Evolutionary conservation across 2,329 filamentous ascomycete species (phyloP).

Genomic region (Fusarium palustre): DNA sequence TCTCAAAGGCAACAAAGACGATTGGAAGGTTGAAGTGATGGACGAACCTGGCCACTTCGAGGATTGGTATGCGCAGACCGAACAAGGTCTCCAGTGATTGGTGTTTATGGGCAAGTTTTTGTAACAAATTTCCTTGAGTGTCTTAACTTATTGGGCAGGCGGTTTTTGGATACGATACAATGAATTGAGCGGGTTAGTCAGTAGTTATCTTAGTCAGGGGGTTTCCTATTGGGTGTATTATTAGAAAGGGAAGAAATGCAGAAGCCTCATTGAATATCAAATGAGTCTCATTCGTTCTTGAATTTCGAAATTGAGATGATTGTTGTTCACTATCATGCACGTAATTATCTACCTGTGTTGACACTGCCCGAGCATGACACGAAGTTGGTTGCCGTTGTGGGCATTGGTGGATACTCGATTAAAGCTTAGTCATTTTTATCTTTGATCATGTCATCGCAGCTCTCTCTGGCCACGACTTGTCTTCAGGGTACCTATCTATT

Average conservation of each 20-base stretch:
- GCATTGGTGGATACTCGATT: constrained; percentile 2
- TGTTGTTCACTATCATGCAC: background rate
- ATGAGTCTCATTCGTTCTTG: background rate
- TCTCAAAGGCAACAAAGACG: constrained; percentile 50
- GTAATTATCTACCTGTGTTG: background rate
- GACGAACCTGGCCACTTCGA: constrained; percentile 49
- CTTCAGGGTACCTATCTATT: constrained; percentile 25
- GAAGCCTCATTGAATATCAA: background rate
- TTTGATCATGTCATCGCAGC: constrained; percentile 15
- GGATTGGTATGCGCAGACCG: constrained; percentile 50
- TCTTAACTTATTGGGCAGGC: constrained; percentile 5
- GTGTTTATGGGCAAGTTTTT: background rate
- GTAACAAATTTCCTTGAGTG: constrained; percentile 21
- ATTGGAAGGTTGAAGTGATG: constrained; percentile 53
- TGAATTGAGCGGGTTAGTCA: constrained; percentile 18
- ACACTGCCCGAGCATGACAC: background rate
- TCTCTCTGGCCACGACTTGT: constrained; percentile 36
- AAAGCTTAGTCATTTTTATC: constrained; percentile 41
- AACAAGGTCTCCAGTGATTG: constrained; percentile 37
- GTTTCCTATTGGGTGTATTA: constrained; percentile 18
- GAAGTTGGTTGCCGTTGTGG: constrained; percentile 4
- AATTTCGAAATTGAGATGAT: background rate
- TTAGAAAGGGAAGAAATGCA: constrained; percentile 1
- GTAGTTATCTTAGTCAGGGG: constrained; percentile 24
- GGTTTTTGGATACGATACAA: constrained; percentile 20